A percentile compares a stretch with the other conserved stretches of the same genome.
phyloP scores from a whole-genome alignment of 768 basidiomycete species.

The Termitomyces sp. region DNA sequence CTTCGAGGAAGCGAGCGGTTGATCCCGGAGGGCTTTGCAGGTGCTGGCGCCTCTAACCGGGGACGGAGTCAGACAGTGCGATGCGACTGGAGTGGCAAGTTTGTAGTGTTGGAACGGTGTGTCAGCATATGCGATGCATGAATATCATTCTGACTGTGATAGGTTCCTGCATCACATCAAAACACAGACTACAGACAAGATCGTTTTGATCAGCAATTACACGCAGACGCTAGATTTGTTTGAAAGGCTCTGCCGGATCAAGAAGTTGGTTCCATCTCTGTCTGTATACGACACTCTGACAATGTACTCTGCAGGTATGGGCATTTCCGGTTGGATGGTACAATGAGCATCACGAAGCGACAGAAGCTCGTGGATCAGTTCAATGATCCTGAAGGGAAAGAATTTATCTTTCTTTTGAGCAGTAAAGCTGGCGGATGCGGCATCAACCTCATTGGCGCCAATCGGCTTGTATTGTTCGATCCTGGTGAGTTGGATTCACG shows the following conservation, averaged over 20 bases:
- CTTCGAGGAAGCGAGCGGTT: conserved; percentile 75
- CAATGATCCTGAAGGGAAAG: conserved; percentile 88
- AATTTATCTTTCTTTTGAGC: conserved; percentile 91
- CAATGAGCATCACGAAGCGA: conserved; percentile 85
- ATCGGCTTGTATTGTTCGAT: conserved; percentile 92
- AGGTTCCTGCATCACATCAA: conserved; percentile 85
- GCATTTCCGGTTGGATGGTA: conserved; percentile 91
- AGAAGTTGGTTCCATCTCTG: conserved; percentile 50
- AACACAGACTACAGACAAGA: conserved; percentile 85
- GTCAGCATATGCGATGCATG: background rate
- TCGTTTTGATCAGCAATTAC: conserved; percentile 94
- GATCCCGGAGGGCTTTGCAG: conserved; percentile 77
- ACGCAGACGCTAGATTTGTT: conserved; percentile 94
- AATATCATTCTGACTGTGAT: background rate
- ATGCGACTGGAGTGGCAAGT: conserved; percentile 88
- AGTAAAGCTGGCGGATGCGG: conserved; percentile 96
- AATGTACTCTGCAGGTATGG: conserved; percentile 55
- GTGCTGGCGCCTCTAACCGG: conserved; percentile 40
- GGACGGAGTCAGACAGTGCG: conserved; percentile 49
- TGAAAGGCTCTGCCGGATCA: conserved; percentile 79
- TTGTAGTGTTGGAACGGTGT: conserved; percentile 87
- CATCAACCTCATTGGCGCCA: conserved; percentile 95
- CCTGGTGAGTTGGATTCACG: conserved; percentile 51
- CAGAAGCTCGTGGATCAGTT: conserved; percentile 97
- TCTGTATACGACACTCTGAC: background rate